Conservation (phyloP, 75 land plant genomes). For the Adiantum capillusveneris region DNA sequence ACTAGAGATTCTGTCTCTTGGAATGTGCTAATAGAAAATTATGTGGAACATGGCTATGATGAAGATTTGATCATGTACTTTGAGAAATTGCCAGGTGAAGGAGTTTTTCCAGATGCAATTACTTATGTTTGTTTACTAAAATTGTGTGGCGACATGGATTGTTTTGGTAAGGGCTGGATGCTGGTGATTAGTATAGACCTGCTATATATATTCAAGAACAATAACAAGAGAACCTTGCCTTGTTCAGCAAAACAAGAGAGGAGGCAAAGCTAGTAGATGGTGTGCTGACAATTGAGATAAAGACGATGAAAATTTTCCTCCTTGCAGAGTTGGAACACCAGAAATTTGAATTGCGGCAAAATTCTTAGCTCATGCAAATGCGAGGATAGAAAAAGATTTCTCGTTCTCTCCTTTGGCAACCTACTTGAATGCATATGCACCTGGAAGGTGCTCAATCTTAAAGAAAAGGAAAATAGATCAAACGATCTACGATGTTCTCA, state of each 20-base stretch:
- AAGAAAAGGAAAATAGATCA: constrained; percentile 45
- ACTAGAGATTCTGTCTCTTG: too few relatives aligned
- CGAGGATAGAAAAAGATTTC: constrained; percentile 60
- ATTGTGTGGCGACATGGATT: too few relatives aligned
- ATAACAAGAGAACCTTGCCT: constrained; percentile 56
- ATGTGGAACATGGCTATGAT: too few relatives aligned
- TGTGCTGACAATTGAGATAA: constrained; percentile 70
- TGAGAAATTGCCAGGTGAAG: too few relatives aligned
- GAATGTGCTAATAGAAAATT: too few relatives aligned
- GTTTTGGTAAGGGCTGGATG: constrained; percentile 97
- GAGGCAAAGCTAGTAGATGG: constrained; percentile 41
- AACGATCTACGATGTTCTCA: constrained; percentile 41
- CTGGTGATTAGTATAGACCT: constrained; percentile 89
- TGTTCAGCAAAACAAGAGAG: constrained; percentile 63
- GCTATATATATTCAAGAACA: constrained; percentile 71
- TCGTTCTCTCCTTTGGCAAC: constrained; percentile 49
- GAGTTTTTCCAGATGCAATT: too few relatives aligned
- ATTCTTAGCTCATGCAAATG: constrained; percentile 45
- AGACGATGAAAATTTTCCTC: constrained; percentile 53
- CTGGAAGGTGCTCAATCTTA: constrained; percentile 71
- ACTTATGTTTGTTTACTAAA: too few relatives aligned
- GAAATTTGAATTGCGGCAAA: constrained; percentile 90
- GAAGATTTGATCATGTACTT: too few relatives aligned
- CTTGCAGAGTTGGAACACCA: constrained; percentile 94
- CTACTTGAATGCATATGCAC: constrained; percentile 74